A percentile compares a stretch with the other conserved stretches of the same genome.
Conservation (phyloP, 129 eudicot genomes). For the Pulicaria dysenterica region DNA sequence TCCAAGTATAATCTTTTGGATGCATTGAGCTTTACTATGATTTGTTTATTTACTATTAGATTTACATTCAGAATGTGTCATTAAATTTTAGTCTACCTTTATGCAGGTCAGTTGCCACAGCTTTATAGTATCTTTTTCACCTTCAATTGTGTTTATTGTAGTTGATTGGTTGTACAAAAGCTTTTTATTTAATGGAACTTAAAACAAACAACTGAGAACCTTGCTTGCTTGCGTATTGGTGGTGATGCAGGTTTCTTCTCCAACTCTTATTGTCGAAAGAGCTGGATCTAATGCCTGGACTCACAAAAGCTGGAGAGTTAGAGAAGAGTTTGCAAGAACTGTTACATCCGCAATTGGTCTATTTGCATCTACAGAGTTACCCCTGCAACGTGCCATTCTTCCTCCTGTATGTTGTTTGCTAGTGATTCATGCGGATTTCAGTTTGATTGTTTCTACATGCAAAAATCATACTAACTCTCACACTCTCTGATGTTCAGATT, state of each 20-base stretch:
- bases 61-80: background rate
- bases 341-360: constrained; percentile 92
- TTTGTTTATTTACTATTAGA: constrained; percentile 1
- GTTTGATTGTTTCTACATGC: constrained; percentile 8
- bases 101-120: constrained; percentile 9
- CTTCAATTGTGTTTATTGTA: constrained; percentile 7
- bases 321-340: constrained; percentile 95
- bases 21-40: background rate
- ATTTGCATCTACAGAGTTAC: constrained; percentile 94
- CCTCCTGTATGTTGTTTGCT: constrained; percentile 67
- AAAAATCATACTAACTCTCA: constrained; percentile 4
- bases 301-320: constrained; percentile 98
- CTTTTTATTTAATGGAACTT: background rate
- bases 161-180: constrained; percentile 19
- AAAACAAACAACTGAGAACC: constrained; percentile 14
- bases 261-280: constrained; percentile 94
- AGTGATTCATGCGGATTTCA: constrained; percentile 18
- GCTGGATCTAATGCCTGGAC: constrained; percentile 97
- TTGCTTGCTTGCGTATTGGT: constrained; percentile 26
- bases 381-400: constrained; percentile 96
- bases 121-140: constrained; percentile 5
- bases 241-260: constrained; percentile 84
- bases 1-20: background rate
- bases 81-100: background rate
- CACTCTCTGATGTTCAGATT: constrained; percentile 48